Percentiles rank a stretch among this genome's conserved stretches.
Conservation (phyloP, 306 rosid species). For the Rosa persica region DNA sequence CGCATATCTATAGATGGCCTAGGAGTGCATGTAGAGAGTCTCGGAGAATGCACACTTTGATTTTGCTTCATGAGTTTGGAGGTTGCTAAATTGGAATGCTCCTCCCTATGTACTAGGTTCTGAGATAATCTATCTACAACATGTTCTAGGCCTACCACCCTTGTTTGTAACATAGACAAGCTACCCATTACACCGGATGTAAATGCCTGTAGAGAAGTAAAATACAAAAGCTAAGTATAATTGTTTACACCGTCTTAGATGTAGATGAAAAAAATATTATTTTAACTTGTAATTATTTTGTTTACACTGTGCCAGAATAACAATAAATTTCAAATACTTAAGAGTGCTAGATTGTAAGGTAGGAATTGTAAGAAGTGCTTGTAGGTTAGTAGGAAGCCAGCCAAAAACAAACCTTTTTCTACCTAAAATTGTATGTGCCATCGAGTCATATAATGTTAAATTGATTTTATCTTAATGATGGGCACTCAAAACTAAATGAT, state of each 20-base stretch:
- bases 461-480: background rate
- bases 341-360: background rate
- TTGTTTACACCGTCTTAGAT: background rate
- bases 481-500: background rate
- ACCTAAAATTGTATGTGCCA: background rate
- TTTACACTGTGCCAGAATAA: background rate
- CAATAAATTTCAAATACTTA: background rate
- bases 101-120: conserved; percentile 47
- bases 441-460: background rate
- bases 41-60: conserved; percentile 56
- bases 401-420: background rate
- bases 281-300: background rate
- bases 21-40: conserved; percentile 67
- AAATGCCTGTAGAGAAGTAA: conserved; percentile 53
- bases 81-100: conserved; percentile 45
- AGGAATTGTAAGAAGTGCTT: background rate
- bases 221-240: background rate
- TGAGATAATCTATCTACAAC: conserved; percentile 58
- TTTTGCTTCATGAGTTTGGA: conserved; percentile 54
- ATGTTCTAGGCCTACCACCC: conserved; percentile 66
- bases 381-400: background rate
- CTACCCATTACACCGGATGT: conserved; percentile 61
- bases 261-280: background rate
- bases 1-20: conserved; percentile 56
- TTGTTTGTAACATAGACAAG: conserved; percentile 67